Evolutionary conservation across 2,329 filamentous ascomycete species (phyloP), one percentile per base, ranked within the genome.

Genomic region (Sporothrix variecibatus): DNA sequence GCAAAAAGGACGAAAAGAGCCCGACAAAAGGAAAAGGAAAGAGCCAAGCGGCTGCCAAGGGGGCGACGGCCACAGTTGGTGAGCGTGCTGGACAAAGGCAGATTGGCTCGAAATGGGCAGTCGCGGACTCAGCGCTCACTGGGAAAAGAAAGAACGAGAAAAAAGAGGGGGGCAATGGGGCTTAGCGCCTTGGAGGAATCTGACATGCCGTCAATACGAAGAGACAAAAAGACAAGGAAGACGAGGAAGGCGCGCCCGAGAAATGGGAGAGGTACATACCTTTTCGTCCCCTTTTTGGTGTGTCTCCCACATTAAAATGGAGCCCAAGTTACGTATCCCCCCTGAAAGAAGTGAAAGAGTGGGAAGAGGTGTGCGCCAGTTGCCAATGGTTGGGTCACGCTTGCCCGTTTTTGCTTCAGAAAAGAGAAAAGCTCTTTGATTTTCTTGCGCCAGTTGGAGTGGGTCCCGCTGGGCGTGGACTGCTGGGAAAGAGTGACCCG

Each of bases 121-220:
- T 28, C 3, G 60, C 60, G 60, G 60, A 65, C 60, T 65, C 60
- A 65, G 60, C 60, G n/a, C 38, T 15, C 34, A 34, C 3, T 31
- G n/a, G 12, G 4, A 43, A 40, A 23, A 40, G n/a, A 40, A 65
- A 65, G 34, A 26, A 17, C 38, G 60, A 34, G 40, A 43, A 65
- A 65, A 65, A 43, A 34, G 28, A 7, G 34, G 23, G 40, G 64
- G 64, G 6, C 23, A n/a, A 51, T 31, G 34, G 60, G 60, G 60
- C 34, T 43, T 65, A 65, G 60, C 60, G 60, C 38, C 60, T 43
- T 43, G 60, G 60, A 65, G 34, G 60, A 64, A 40, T 65, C 60
- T 65, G 34, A 43, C 60, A 65, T 43, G 34, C 34, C 20, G n/a
- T 43, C 60, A 26, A 65, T 43, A 56, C 28, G 64, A 40, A 40